Base-by-base conservation (phyloP, 371 early-diverging fungal species). In the Thermomucor indicae-seudaticae region DNA sequence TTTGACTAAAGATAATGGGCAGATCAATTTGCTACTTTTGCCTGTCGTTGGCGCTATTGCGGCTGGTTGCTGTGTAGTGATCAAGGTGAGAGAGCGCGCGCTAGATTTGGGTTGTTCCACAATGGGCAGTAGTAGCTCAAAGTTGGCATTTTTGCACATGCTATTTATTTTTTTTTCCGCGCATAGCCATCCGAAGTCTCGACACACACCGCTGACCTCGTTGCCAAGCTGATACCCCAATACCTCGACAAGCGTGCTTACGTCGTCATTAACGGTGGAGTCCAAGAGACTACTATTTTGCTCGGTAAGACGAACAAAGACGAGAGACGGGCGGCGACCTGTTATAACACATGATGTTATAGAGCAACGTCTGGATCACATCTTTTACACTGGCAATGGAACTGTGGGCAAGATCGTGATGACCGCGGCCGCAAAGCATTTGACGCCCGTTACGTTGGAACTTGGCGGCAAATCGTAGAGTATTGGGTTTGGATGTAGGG, bases 381-480 rank as follows among this genome's bases (percentile, higher is more conserved):
- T 92, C 55, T 91, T 92, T 46, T 97, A 88, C 65, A 97, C 97
- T 2, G 96, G 97, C 42, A 86, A 79, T 62, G 84, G 86, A n/a
- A 27, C 44, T 11, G 89, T 96, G 22, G 97, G 90, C 22, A 83
- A 75, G 49, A 70, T 92, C 20, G 81, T 93, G 22, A 85, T 86
- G 78, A 47, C 53, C 10, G 92, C 91, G 1, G 95, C 93, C 4
- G 79, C 87, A 19, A 82, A 87, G 53, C 72, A 84, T 25, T 64
- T 92, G 38, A 84, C 91, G 0, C 85, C 89, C 29, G 85, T 89
- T n/a, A 85, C 89, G 4, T 70, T 94, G 24, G 95, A 94, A 56
- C 75, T 94, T 10, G 95, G 95, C 40, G 95, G 95, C 37, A 93
- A 92, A 67, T 72, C 70, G 78, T 70, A 63, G n/a, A 62, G 62